Evolutionary conservation across 2,329 filamentous ascomycete genomes (phyloP).

Genomic region (Falciphora oryzae): DNA sequence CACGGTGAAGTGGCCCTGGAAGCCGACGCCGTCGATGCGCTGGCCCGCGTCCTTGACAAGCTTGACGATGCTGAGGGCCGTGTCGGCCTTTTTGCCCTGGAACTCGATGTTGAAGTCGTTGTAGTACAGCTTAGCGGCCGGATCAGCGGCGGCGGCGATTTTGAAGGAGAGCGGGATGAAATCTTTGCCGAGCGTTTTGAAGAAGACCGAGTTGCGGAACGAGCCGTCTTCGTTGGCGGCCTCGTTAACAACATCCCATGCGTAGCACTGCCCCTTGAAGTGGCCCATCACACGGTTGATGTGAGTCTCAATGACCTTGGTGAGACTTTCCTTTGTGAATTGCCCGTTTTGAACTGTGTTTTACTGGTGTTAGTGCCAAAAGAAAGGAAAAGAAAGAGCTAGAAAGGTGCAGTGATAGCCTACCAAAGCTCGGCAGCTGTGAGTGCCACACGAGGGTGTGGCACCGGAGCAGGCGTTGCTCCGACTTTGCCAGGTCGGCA

Average conservation of each 20-base stretch:
- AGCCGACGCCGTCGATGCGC: slow-evolving; percentile 46
- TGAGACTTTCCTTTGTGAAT: slow-evolving; percentile 48
- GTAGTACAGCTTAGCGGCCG: slow-evolving; percentile 42
- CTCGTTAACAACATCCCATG: slow-evolving; percentile 52
- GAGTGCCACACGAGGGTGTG: slow-evolving; percentile 43
- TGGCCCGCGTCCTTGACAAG: slow-evolving; percentile 26
- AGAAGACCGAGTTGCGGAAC: slow-evolving; percentile 37
- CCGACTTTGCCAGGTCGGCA: slow-evolving; percentile 25
- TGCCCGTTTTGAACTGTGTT: slow-evolving; percentile 21
- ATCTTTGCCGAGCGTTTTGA: slow-evolving; percentile 36
- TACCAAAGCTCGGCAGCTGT: slow-evolving; percentile 42
- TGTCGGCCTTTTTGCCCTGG: slow-evolving; percentile 25
- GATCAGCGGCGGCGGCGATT: slow-evolving; percentile 36
- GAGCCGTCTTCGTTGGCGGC: slow-evolving; percentile 43
- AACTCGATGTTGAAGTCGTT: slow-evolving; percentile 48
- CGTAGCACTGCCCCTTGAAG: slow-evolving; percentile 41
- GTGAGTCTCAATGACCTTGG: slow-evolving; percentile 44
- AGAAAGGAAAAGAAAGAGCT: background rate
- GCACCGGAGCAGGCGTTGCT: slow-evolving; percentile 43
- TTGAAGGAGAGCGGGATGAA: slow-evolving; percentile 45
- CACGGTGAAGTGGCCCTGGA: slow-evolving; percentile 45
- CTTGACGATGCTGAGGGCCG: slow-evolving; percentile 26
- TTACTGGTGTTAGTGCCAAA: background rate
- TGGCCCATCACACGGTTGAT: slow-evolving; percentile 40
- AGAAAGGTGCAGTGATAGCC: slow-evolving; percentile 1